Percentiles rank a stretch among this genome's conserved stretches.
Evolutionary conservation across 2,329 filamentous ascomycete species (phyloP).

Genomic region (Coniochaeta hoffmannii): DNA sequence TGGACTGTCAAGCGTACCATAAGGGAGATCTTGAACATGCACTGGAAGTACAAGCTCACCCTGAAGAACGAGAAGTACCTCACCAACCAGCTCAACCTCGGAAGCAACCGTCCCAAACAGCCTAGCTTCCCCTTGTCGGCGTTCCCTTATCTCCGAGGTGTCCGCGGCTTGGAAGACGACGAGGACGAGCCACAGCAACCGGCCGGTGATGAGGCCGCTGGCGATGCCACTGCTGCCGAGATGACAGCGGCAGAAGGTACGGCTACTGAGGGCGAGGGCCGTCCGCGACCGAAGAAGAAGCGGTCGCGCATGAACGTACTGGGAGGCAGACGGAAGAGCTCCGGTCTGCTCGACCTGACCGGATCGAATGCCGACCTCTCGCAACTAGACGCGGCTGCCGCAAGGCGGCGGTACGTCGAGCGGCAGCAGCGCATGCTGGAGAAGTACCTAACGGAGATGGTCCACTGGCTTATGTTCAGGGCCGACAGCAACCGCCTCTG

Average conservation of each 20-base stretch:
- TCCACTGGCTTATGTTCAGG: slow-evolving; percentile 93
- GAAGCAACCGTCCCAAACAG: slow-evolving; percentile 62
- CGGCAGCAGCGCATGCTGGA: slow-evolving; percentile 80
- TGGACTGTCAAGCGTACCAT: slow-evolving; percentile 88
- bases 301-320: slow-evolving; percentile 48
- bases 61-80: slow-evolving; percentile 78
- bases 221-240: slow-evolving; percentile 34
- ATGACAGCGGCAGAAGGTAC: slow-evolving; percentile 42
- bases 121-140: slow-evolving; percentile 85
- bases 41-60: slow-evolving; percentile 87
- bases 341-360: slow-evolving; percentile 39
- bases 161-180: slow-evolving; percentile 70
- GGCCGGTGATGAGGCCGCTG: slow-evolving; percentile 25
- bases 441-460: slow-evolving; percentile 86
- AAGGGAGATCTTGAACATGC: slow-evolving; percentile 84
- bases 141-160: slow-evolving; percentile 80
- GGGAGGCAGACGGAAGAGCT: slow-evolving; percentile 45
- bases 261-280: slow-evolving; percentile 60
- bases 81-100: slow-evolving; percentile 56
- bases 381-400: slow-evolving; percentile 47
- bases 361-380: slow-evolving; percentile 34
- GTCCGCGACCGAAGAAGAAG: slow-evolving; percentile 30
- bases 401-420: slow-evolving; percentile 62
- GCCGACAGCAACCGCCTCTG: slow-evolving; percentile 93
- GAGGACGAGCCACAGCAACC: slow-evolving; percentile 53